Evolutionary conservation across 2,329 filamentous ascomycete genomes (phyloP), one percentile per base, ranked within the genome.

Genomic region (Claviceps arundinis): DNA sequence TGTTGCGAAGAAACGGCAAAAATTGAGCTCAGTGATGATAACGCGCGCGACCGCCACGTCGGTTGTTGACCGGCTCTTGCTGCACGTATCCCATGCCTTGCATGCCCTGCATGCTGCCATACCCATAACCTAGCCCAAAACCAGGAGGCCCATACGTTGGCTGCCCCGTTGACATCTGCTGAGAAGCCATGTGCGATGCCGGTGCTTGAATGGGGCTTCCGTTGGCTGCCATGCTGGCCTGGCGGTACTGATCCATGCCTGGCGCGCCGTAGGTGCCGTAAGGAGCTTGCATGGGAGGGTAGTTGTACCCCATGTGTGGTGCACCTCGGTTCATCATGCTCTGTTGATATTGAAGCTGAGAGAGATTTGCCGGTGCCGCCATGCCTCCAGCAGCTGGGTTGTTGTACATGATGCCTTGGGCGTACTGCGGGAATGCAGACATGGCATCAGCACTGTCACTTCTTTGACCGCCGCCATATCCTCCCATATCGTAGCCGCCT

Each of bases 321-420:
- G 68, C 67, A 8, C 70, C 73, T 17, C 79, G 72, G 47, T 71
- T 70, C 64, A 82, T 71, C 68, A 82, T 72, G 59, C 63, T 71
- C 61, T 81, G 79, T 62, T 81, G 78, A 60, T 78, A 82, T 56
- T 80, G 77, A 57, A 81, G 62, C 57, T 76, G 77, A 60, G 78
- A 74, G 54, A 81, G 63, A 57, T 69, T 73, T 56, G 73, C 72
- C 45, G 66, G 61, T 4, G 75, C 70, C 56, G 65, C 56, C 60
- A 80, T 71, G 41, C 73, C 68, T 30, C 70, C 68, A 57, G 68
- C 71, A 57, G 68, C 71, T 30, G 68, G 61, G 5, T 68, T 64
- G 52, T 70, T 73, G 64, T 74, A 82, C 69, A 81, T 74, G 45
- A 73, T 68, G 46, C 68, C 70, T 60, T 76, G 76, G 19, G 72